Evolutionary conservation across 2,329 filamentous ascomycete genomes (phyloP).

Genomic region (Hirsutella rhossiliensis): DNA sequence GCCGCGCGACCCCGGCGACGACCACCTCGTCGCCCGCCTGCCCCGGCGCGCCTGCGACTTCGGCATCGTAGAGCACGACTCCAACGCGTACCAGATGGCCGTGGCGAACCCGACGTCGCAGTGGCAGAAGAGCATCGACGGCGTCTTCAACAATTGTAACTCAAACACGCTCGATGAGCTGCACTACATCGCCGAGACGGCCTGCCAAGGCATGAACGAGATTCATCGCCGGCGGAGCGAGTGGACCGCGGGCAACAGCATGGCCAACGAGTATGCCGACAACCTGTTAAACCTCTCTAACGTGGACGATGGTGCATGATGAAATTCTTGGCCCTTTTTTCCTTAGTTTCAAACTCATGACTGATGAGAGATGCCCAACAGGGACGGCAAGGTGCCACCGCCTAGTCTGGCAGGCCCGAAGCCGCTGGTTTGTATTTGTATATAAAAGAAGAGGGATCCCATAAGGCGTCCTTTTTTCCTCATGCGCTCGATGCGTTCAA

Average conservation of each 20-base stretch:
- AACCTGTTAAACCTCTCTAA: constrained; percentile 10
- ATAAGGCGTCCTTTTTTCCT: neutral
- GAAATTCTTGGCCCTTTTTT: neutral
- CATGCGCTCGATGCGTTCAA: neutral
- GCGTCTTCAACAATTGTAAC: constrained; percentile 30
- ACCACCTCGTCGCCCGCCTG: constrained; percentile 13
- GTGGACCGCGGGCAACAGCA: constrained; percentile 14
- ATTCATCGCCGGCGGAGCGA: constrained; percentile 23
- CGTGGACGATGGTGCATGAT: constrained; percentile 1
- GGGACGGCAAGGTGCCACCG: too few species aligned
- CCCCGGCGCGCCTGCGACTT: constrained; percentile 11
- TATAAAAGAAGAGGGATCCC: neutral
- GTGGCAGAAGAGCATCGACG: constrained; percentile 31
- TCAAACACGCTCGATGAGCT: constrained; percentile 29
- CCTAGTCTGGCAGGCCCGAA: neutral
- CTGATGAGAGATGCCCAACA: neutral
- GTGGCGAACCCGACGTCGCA: constrained; percentile 27
- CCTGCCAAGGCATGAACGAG: constrained; percentile 30
- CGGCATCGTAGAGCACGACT: constrained; percentile 21
- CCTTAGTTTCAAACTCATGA: neutral
- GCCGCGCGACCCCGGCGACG: constrained; percentile 13
- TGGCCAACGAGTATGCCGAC: constrained; percentile 19
- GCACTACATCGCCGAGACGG: constrained; percentile 30
- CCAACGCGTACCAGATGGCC: constrained; percentile 22
- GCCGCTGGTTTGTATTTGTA: neutral